These are phyloP conservation scores for Aspergillus nomiae DNA, from an alignment of 2,329 filamentous ascomycete species.

Conservation along the genomic window DNA sequence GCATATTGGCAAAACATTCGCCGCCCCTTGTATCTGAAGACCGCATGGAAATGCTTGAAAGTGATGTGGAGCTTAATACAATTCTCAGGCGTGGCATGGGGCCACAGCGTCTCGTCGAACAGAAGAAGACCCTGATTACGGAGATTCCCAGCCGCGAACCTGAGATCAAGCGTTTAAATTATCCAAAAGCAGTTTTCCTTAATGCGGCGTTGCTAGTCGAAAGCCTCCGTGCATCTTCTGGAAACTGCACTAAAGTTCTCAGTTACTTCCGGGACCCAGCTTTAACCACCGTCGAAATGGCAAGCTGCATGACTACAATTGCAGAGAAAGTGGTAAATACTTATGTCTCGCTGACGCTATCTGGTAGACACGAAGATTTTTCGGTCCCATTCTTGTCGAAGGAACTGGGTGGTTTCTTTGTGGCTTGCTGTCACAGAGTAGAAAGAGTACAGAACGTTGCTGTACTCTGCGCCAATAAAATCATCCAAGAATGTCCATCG, in stretches of 20 bases:
- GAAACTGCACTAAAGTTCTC: conserved; percentile 86
- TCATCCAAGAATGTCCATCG: conserved; percentile 82
- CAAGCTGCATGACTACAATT: conserved; percentile 64
- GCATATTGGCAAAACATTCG: conserved; percentile 82
- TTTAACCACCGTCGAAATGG: conserved; percentile 63
- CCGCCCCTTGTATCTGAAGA: conserved; percentile 85
- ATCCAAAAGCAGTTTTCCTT: conserved; percentile 88
- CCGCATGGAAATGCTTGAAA: conserved; percentile 85
- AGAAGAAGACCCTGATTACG: conserved; percentile 75
- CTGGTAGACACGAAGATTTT: conserved; percentile 72
- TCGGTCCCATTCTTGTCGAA: conserved; percentile 89
- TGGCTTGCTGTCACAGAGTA: conserved; percentile 90
- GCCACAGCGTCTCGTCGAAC: conserved; percentile 68
- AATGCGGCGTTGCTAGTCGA: conserved; percentile 90
- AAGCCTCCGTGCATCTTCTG: conserved; percentile 78
- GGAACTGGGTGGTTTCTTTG: conserved; percentile 83
- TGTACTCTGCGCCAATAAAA: conserved; percentile 77
- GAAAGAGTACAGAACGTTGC: conserved; percentile 88
- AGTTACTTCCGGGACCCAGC: conserved; percentile 95
- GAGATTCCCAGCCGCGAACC: conserved; percentile 74
- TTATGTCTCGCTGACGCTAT: conserved; percentile 75
- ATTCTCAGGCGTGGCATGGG: conserved; percentile 85
- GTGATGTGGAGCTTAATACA: conserved; percentile 94
- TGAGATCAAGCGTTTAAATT: conserved; percentile 80
- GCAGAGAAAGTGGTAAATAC: conserved; percentile 71